Base-by-base conservation (phyloP, 202 grass and related monocot species). In the Panicum virgatum region DNA sequence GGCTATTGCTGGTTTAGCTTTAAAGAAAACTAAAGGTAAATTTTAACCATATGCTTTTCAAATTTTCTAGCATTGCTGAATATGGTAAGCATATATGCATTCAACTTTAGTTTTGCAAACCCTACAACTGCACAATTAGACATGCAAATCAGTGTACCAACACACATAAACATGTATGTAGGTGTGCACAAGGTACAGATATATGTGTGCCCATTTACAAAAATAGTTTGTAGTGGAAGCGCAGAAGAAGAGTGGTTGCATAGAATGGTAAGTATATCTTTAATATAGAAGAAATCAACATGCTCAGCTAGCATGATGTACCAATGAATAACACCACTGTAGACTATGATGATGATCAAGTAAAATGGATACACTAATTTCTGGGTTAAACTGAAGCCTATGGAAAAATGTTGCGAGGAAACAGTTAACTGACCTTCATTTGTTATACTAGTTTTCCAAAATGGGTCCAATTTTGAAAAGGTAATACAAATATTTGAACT, bases 1-100 rank as follows among this genome's bases (percentile, higher is more conserved):
- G 96, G 96, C 92, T 83, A 95, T 98, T 72, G 84, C 94, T 62
- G 50, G 88, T 82, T 90, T 98, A 71, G 84, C 90, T 88, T 43
- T 95, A 59, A 95, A 88, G 72, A 73, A 50, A 86, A 90, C 59
- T 60, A 95, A 91, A 95, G 96, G 92, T 97, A 54, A 72, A 80
- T 83, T 40, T 54, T 67, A 51, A 83, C 52, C 50, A 61, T 50
- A 43, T 4, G 32, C 32, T 40, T 40, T 40, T 40, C 39, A 0
- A 40, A 40, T 40, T 40, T 40, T 40, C 39, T 40, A 40, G 39
- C 39, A 40, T 40, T 7, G 39, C 39, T 40, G 39, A 40, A 40
- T 40, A 40, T 40, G 18, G 69, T 34, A 75, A 58, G 53, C 6
- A 45, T 73, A 22, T 58, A 59, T 43, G 18, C 52, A 52, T 32